Percentiles rank a stretch among this genome's conserved stretches.
These are phyloP conservation scores for Tolypocladium pustulatum DNA, from an alignment of 2,329 filamentous ascomycete species.

Conservation along the genomic window DNA sequence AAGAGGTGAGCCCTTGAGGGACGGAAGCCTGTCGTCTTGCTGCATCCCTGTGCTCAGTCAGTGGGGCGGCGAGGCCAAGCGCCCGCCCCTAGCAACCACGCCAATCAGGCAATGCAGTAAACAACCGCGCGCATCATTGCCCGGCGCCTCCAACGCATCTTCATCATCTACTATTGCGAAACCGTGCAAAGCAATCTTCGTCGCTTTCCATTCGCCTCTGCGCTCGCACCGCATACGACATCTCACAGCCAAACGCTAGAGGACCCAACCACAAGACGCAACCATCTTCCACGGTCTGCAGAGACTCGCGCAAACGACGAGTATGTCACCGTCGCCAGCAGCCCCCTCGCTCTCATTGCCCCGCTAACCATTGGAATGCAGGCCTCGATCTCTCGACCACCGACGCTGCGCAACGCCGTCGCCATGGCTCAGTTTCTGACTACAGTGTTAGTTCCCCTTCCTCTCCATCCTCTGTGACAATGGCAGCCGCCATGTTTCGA, in stretches of 20 bases:
- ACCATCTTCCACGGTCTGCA: not conserved
- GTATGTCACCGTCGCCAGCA: not conserved
- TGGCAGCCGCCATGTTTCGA: slow-evolving; percentile 13
- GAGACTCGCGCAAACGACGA: not conserved
- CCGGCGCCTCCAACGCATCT: not conserved
- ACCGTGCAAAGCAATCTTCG: not conserved
- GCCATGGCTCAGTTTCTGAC: slow-evolving; percentile 31
- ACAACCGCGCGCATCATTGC: slow-evolving; percentile 7
- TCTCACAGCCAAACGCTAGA: not conserved
- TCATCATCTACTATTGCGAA: not conserved
- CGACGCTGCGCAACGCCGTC: slow-evolving; percentile 6
- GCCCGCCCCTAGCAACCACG: slow-evolving; percentile 18
- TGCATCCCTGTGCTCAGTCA: not conserved
- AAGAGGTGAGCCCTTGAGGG: not conserved
- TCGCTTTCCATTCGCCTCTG: not conserved
- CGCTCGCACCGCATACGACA: not conserved
- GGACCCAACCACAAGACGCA: not conserved
- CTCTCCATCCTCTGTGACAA: slow-evolving; percentile 5
- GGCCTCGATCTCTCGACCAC: slow-evolving; percentile 5
- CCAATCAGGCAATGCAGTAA: slow-evolving; percentile 20
- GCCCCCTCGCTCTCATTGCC: slow-evolving; percentile 17
- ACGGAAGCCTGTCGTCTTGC: too few relatives aligned
- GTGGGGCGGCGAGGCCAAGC: not conserved
- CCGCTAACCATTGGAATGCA: slow-evolving; percentile 32
- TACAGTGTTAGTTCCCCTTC: slow-evolving; percentile 26